Conservation (phyloP, 257 asterid genomes). For the Cordia subcordata region DNA sequence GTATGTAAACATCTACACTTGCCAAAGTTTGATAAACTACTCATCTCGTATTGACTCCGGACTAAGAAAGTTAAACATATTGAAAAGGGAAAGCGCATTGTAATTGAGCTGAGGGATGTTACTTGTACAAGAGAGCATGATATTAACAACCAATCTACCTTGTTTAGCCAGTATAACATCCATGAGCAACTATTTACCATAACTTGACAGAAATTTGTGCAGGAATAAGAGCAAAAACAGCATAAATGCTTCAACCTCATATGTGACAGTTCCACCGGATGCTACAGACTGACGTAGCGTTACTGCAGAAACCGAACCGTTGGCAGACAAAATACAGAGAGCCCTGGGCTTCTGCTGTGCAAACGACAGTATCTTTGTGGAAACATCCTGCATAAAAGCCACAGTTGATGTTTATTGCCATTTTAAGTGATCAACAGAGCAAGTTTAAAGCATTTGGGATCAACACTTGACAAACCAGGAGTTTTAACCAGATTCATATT, state of each 20-base stretch:
- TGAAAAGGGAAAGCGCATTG: too few species aligned
- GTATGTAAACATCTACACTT: too few species aligned
- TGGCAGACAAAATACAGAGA: slow-evolving; percentile 10
- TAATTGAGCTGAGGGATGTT: too few species aligned
- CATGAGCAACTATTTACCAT: too few species aligned
- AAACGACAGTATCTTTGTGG: slow-evolving; percentile 3
- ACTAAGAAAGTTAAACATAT: too few species aligned
- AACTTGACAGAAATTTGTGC: too few species aligned
- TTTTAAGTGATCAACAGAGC: neutral
- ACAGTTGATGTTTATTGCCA: neutral
- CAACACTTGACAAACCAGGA: neutral
- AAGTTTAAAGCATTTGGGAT: neutral
- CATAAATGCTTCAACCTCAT: slow-evolving; percentile 5
- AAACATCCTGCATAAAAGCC: slow-evolving; percentile 5
- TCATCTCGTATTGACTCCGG: too few species aligned
- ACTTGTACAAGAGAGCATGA: too few species aligned
- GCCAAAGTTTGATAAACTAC: too few species aligned
- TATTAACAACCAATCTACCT: too few species aligned
- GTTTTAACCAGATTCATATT: neutral
- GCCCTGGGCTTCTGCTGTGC: slow-evolving; percentile 1
- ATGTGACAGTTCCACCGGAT: slow-evolving; percentile 4
- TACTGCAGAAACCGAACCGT: slow-evolving; percentile 5
- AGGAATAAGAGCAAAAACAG: neutral
- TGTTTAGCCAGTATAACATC: too few species aligned
- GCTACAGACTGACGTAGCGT: slow-evolving; percentile 1